phyloP scores from a whole-genome alignment of 768 basidiomycete genomes.

The Tylopilus plumbeoviolaceoides region DNA sequence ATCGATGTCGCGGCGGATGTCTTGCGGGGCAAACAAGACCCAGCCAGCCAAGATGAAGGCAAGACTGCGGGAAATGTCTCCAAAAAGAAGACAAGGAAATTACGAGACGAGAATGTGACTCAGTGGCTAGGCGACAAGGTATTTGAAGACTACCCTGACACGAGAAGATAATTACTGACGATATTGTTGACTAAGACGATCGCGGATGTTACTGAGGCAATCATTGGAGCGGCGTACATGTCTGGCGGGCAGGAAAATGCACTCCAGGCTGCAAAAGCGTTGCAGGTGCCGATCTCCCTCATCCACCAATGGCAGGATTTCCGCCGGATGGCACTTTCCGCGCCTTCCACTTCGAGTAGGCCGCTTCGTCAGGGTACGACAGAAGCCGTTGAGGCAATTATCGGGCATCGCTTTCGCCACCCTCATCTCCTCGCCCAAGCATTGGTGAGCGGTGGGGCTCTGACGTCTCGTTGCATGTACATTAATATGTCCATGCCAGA shows the following conservation, averaged over 20 bases:
- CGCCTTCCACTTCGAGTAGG: conserved; percentile 41
- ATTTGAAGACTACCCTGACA: neutral
- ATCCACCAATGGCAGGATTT: conserved; percentile 75
- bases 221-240: conserved; percentile 78
- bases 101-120: conserved; percentile 37
- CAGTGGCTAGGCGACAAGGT: conserved; percentile 82
- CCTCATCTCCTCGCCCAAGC: conserved; percentile 69
- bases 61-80: neutral
- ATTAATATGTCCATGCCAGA: conserved; percentile 41
- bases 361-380: conserved; percentile 47
- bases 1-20: conserved; percentile 8
- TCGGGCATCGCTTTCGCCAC: conserved; percentile 58
- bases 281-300: conserved; percentile 61
- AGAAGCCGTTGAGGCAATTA: conserved; percentile 55
- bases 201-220: conserved; percentile 82
- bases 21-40: conserved; percentile 9
- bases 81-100: conserved; percentile 43
- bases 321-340: conserved; percentile 39
- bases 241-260: conserved; percentile 68
- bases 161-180: conserved; percentile 10
- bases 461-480: neutral
- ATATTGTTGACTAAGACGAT: conserved; percentile 47
- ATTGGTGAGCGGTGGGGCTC: conserved; percentile 45
- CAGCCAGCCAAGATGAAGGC: conserved; percentile 12
- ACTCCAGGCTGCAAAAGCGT: conserved; percentile 56